phyloP scores from a whole-genome alignment of 257 asterid genomes.

The Solanum neorickii region DNA sequence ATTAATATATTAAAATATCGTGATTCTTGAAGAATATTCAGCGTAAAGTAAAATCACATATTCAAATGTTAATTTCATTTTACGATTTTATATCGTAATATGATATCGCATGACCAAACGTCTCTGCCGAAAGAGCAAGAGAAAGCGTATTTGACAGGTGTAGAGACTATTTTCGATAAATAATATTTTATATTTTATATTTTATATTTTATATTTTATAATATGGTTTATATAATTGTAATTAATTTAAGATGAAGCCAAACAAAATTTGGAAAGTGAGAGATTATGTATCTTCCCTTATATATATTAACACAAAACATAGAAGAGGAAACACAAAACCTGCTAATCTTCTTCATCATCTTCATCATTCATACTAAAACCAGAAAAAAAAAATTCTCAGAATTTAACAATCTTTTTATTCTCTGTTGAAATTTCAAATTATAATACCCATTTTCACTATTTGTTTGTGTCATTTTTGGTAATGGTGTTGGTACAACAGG shows the following conservation, averaged over 20 bases:
- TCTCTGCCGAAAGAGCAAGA: too few species aligned
- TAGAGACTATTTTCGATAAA: background rate
- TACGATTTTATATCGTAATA: too few species aligned
- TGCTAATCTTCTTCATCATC: background rate
- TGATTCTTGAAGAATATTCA: too few species aligned
- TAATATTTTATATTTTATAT: too few species aligned
- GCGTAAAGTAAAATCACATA: too few species aligned
- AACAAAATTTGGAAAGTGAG: background rate
- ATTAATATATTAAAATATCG: too few species aligned
- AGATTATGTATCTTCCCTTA: background rate
- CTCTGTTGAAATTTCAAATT: background rate
- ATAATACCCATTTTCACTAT: background rate
- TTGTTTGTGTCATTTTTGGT: background rate
- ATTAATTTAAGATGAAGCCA: background rate
- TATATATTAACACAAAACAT: background rate
- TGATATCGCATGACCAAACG: too few species aligned
- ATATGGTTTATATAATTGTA: too few species aligned
- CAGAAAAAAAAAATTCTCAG: background rate
- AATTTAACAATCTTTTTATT: too few species aligned
- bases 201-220: too few species aligned
- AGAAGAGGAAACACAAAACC: background rate
- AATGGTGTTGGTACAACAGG: conserved; percentile 32
- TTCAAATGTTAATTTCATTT: too few species aligned
- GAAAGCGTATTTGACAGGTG: too few species aligned
- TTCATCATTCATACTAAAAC: background rate